Base-by-base conservation (phyloP, 306 rosid genomes). In the Quercus berberidifolia region DNA sequence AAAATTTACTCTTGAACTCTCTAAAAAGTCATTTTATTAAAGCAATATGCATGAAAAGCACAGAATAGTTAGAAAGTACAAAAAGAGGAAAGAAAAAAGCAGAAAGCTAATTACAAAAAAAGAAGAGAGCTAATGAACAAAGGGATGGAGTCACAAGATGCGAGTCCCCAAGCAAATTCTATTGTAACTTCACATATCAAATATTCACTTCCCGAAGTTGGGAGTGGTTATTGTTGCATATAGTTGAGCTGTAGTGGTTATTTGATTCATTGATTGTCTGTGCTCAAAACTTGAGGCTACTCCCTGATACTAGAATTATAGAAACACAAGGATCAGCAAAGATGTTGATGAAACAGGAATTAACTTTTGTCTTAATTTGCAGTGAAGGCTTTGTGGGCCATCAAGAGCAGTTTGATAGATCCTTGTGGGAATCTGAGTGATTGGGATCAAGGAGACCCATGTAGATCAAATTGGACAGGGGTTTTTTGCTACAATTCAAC, bases 401-500 rank as follows among this genome's bases (percentile, higher is more conserved):
- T 88, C 65, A 78, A 77, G 75, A 59, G 15, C 28, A 75, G 59
- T 84, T 80, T 88, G 88, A 28, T 79, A 41, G 91, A 88, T 76
- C 84, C 86, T 11, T 55, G 81, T 64, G 19, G 76, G 78, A 81
- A 81, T 74, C 81, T 88, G 77, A 86, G 73, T 72, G 84, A 77
- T 75, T 88, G 91, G 91, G 84, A 86, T 82, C 56, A 9, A 64
- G 90, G 90, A 19, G 92, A 88, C 31, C 88, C 92, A 30, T 88
- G 92, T 69, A 71, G 70, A 1, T 62, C 80, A 18, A 81, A 75
- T 15, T 96, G 99, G 99, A 93, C 85, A 28, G 93, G 98, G 57
- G 91, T 96, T 83, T 6, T 82, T 55, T 96, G 99, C 92, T 87
- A 43, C 94, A 89, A 87, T 70, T 46, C 5, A 19, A 55, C 91